Evolutionary conservation across 2,329 filamentous ascomycete genomes (phyloP), one percentile per base, ranked within the genome.

Genomic region (Cercospora sp.): DNA sequence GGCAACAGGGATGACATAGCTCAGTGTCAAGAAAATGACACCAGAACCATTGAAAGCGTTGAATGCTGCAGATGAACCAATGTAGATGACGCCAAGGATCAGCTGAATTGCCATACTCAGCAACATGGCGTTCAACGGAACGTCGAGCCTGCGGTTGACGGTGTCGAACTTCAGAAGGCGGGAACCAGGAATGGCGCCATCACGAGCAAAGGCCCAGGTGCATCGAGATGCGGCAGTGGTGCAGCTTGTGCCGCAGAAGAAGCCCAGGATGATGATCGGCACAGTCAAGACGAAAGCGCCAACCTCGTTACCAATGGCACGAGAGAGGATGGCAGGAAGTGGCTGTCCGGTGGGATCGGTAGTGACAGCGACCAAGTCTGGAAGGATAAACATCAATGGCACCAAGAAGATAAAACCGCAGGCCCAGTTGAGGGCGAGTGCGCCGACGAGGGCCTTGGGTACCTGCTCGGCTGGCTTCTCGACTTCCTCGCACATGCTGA

Each of bases 401-500:
- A 92, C 84, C 72, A 92, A 81, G 80, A 91, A 90, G 71, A 91
- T 79, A 28, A 92, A 82, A 48, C 90, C 90, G 69, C 85, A 86
- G 70, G 90, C 75, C 60, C 85, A 87, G 83, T 92, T 91, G 79
- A 91, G 84, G 72, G 88, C 71, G 72, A 91, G 84, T 70, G 89
- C 72, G 39, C 73, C 72, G 57, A 91, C 88, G 87, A 92, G 90
- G 73, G 90, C 90, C 78, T 89, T 90, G 72, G 90, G 89, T 7
- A 91, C 89, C 77, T 91, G 90, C 2, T 83, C 86, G 0, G 87
- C 83, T 5, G 90, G 90, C 59, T 87, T 81, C 75, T 85, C 83
- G 12, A 91, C 89, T 77, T 92, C 90, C 79, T 92, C 90, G 74
- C 89, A 91, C 90, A 91, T 92, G 70, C 87, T 90, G 39, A 92